phyloP scores from a whole-genome alignment of 768 basidiomycete genomes.

The Mycena floridula region DNA sequence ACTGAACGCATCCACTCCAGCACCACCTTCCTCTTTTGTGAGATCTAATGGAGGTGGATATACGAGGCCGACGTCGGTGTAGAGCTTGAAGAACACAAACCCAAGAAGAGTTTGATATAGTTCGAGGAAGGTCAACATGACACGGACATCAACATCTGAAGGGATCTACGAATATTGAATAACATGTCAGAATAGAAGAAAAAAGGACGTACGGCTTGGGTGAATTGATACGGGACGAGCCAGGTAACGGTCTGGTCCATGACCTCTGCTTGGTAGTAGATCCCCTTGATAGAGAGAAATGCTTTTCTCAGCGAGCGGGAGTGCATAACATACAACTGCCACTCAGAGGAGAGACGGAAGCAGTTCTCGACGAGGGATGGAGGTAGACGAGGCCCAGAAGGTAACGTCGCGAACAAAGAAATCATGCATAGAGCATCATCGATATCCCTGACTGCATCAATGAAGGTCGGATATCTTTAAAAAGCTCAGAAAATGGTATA shows the following conservation, averaged over 20 bases:
- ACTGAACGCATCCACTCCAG: slow-evolving; percentile 84
- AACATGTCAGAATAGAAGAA: slow-evolving; percentile 2
- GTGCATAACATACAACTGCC: slow-evolving; percentile 95
- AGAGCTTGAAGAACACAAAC: slow-evolving; percentile 97
- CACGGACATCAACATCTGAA: slow-evolving; percentile 91
- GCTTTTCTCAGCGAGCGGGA: slow-evolving; percentile 78
- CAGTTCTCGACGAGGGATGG: slow-evolving; percentile 87
- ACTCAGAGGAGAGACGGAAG: slow-evolving; percentile 84
- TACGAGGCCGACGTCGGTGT: slow-evolving; percentile 84
- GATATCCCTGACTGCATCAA: slow-evolving; percentile 92
- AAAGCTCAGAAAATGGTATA: slow-evolving; percentile 1
- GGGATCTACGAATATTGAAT: slow-evolving; percentile 58
- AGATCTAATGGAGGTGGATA: slow-evolving; percentile 92
- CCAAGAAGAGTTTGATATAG: slow-evolving; percentile 95
- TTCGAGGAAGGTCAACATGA: slow-evolving; percentile 97
- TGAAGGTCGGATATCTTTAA: slow-evolving; percentile 89
- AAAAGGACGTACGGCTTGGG: slow-evolving; percentile 66
- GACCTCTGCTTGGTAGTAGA: slow-evolving; percentile 96
- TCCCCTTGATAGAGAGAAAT: slow-evolving; percentile 95
- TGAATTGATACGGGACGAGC: slow-evolving; percentile 97
- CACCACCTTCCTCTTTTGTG: slow-evolving; percentile 76
- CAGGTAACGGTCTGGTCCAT: slow-evolving; percentile 91
- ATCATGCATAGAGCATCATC: slow-evolving; percentile 96
- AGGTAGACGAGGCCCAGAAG: slow-evolving; percentile 78
- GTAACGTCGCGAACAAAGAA: slow-evolving; percentile 87